Evolutionary conservation across 371 early-diverging fungal genomes (phyloP).

Genomic region (Zancudomyces culisetae): DNA sequence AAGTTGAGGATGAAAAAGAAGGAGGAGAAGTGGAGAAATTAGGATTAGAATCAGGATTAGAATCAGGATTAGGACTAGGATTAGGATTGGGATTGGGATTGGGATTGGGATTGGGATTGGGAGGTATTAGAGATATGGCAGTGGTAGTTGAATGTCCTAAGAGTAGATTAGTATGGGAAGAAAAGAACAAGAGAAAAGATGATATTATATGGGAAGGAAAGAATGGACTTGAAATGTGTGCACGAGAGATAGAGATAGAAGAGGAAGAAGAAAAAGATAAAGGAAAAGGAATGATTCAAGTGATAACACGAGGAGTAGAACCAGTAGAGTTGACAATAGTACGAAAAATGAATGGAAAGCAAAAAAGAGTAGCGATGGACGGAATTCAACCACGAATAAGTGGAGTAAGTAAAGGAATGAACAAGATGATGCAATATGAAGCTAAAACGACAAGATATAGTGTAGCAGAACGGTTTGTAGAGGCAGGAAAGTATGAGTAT

Average conservation of each 20-base stretch:
- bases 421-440: constrained; percentile 8
- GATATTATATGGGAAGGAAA: constrained; percentile 11
- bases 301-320: constrained; percentile 15
- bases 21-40: constrained; percentile 1
- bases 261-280: neutral
- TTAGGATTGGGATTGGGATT: too few relatives aligned
- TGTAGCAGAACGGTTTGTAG: constrained; percentile 19
- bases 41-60: too few relatives aligned
- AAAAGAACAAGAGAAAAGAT: neutral
- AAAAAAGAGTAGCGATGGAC: constrained; percentile 16
- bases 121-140: too few relatives aligned
- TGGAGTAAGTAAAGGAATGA: neutral
- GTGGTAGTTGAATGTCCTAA: constrained; percentile 22
- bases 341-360: constrained; percentile 16
- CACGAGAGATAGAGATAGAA: constrained; percentile 4
- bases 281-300: constrained; percentile 12
- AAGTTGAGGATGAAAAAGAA: neutral
- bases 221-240: constrained; percentile 19
- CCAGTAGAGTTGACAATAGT: constrained; percentile 21
- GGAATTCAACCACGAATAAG: constrained; percentile 10
- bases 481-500: constrained; percentile 21
- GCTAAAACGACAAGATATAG: constrained; percentile 8
- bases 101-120: too few relatives aligned
- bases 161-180: constrained; percentile 15
- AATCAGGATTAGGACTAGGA: too few relatives aligned